Evolutionary conservation across 2,329 filamentous ascomycete species (phyloP), one percentile per base, ranked within the genome.

Genomic region (Scedosporium aurantiacum): DNA sequence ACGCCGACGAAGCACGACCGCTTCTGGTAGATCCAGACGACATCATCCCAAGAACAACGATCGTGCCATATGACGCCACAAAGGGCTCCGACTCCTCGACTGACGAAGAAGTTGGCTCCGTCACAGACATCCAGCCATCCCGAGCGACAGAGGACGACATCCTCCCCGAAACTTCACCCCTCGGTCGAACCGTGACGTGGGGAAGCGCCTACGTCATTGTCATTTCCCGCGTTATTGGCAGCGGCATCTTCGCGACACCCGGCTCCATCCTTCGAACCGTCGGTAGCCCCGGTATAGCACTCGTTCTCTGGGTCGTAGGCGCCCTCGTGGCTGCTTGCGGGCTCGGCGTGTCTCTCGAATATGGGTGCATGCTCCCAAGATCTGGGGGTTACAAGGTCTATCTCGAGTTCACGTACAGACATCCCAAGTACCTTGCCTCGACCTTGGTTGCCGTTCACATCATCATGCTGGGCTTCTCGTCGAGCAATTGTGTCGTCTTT

Each of bases 351-450:
- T 80, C 79, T 5, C 77, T 90, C 58, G 87, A 90, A 67, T 87
- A 83, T 66, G 87, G 87, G 0, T 86, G 81, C 66, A 88, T 89
- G 85, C 73, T 90, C 14, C 87, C 87, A 16, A 78, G 85, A 0
- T 87, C 83, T 0, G 87, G 87, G 5, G 87, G 86, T 25, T 76
- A 82, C 27, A 90, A 89, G 71, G 84, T 89, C 5, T 89, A 89
- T 67, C 79, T 90, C 54, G 86, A 90, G 70, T 87, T 85, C 69
- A 84, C 84, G 0, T 89, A 87, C 68, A 79, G 80, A 1, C 75
- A 76, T 37, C 87, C 87, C 1, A 78, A 79, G 5, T 85, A 87
- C 63, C 76, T 90, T 2, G 83, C 84, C 0, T 85, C 85, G 2
- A 85, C 82, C 0, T 68, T 89, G 16, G 75, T 89, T 12, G 84